Evolutionary conservation across 2,329 filamentous ascomycete species (phyloP).

Genomic region (Chaetomium olivaceum): DNA sequence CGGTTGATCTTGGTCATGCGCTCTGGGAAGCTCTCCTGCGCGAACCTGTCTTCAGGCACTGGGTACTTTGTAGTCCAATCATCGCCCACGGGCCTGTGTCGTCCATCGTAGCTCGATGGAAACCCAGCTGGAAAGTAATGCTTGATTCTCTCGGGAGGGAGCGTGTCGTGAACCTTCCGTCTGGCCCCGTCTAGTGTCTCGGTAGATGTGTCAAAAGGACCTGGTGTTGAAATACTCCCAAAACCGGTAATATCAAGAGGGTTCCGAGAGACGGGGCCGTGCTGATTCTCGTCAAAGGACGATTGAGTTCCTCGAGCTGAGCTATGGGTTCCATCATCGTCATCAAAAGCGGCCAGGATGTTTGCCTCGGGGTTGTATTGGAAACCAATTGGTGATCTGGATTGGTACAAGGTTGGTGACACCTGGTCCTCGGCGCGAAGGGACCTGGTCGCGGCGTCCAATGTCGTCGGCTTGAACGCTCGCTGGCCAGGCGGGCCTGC

Average conservation of each 20-base stretch:
- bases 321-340: background rate
- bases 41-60: conserved; percentile 30
- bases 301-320: background rate
- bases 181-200: background rate
- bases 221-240: background rate
- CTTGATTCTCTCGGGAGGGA: conserved; percentile 34
- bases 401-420: background rate
- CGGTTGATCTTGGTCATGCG: conserved; percentile 34
- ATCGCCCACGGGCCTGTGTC: conserved; percentile 19
- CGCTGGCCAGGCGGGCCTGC: conserved; percentile 58
- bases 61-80: conserved; percentile 35
- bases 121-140: conserved; percentile 38
- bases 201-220: conserved; percentile 6
- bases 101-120: conserved; percentile 37
- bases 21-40: conserved; percentile 31
- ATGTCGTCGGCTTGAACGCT: conserved; percentile 48
- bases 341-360: background rate
- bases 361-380: background rate
- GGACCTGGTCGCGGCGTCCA: conserved; percentile 43
- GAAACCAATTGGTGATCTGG: conserved; percentile 1
- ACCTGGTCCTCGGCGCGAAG: conserved; percentile 30
- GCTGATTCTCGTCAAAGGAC: conserved; percentile 1
- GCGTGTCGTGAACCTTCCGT: conserved; percentile 37
- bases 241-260: background rate
- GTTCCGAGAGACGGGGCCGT: background rate